Evolutionary conservation across 2,329 filamentous ascomycete species (phyloP).

Genomic region (Epichloe glyceriae): DNA sequence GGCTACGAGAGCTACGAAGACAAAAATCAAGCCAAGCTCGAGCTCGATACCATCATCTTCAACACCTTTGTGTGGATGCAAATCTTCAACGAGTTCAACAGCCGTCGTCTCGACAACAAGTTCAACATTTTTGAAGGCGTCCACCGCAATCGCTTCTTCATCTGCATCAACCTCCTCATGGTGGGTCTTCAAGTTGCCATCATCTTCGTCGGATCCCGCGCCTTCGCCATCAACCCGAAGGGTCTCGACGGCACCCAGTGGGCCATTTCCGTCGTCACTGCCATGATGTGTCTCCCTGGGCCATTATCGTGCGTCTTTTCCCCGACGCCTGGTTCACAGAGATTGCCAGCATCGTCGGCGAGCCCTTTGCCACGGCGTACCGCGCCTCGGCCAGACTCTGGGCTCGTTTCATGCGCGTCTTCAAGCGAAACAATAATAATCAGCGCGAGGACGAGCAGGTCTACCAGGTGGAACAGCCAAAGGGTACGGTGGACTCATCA

Average conservation of each 20-base stretch:
- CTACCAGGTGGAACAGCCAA: not conserved
- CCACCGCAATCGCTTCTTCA: conserved; percentile 75
- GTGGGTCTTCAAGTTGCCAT: conserved; percentile 82
- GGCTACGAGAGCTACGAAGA: conserved; percentile 47
- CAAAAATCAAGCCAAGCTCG: conserved; percentile 25
- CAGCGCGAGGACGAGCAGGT: not conserved
- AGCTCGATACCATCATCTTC: conserved; percentile 54
- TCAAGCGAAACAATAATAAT: not conserved
- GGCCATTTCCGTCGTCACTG: conserved; percentile 76
- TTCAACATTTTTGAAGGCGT: conserved; percentile 95
- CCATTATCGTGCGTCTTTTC: conserved; percentile 66
- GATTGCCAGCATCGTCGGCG: conserved; percentile 1
- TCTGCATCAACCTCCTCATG: conserved; percentile 75
- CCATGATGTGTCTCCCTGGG: conserved; percentile 73
- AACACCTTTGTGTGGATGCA: conserved; percentile 99
- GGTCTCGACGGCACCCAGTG: conserved; percentile 44
- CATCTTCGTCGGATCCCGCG: conserved; percentile 60
- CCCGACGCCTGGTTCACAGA: conserved; percentile 47
- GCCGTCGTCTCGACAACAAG: conserved; percentile 82
- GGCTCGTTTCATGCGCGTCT: not conserved
- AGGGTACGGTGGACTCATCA: not conserved
- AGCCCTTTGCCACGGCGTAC: conserved; percentile 4
- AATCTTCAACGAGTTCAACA: conserved; percentile 91
- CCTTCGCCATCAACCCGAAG: conserved; percentile 50
- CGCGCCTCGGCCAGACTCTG: not conserved